Percentiles rank a stretch among this genome's conserved stretches.
These are phyloP conservation scores for Eryngium alpinum DNA, from an alignment of 140 eudicot genomes.

Conservation along the genomic window DNA sequence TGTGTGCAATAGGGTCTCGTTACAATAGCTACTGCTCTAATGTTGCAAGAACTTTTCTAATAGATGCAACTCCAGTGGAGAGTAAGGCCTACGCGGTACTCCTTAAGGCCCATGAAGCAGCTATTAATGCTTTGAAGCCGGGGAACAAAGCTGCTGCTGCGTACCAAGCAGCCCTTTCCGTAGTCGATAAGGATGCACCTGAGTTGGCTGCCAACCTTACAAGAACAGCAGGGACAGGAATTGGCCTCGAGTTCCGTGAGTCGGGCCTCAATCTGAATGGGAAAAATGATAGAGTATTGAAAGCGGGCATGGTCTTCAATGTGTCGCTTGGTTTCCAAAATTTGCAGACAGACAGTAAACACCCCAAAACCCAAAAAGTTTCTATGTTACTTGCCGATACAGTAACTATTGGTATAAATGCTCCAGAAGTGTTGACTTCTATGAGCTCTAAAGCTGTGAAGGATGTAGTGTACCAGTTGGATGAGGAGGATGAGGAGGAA, in stretches of 20 bases:
- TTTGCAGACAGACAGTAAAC: constrained; percentile 5
- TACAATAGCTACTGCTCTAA: constrained; percentile 19
- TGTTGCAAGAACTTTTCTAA: constrained; percentile 14
- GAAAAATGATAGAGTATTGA: constrained; percentile 11
- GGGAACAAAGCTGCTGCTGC: constrained; percentile 10
- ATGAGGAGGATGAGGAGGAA: constrained; percentile 15
- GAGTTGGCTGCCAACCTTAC: constrained; percentile 16
- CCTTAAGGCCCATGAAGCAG: constrained; percentile 19
- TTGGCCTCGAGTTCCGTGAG: constrained; percentile 22
- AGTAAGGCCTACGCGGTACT: constrained; percentile 15
- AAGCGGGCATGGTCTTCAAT: constrained; percentile 17
- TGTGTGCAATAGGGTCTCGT: constrained; percentile 19
- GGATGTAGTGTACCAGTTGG: constrained; percentile 14
- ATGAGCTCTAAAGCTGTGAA: constrained; percentile 16
- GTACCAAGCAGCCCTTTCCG: constrained; percentile 18
- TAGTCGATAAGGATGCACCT: constrained; percentile 19
- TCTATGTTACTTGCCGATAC: constrained; percentile 17
- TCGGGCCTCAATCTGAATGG: constrained; percentile 11
- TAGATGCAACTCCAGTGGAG: constrained; percentile 9
- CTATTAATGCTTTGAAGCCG: constrained; percentile 18
- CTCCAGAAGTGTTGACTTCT: constrained; percentile 15
- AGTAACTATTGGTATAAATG: constrained; percentile 11
- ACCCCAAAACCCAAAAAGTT: constrained; percentile 13
- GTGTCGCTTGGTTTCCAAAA: constrained; percentile 19
- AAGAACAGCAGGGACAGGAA: constrained; percentile 18